A percentile compares a stretch with the other conserved stretches of the same genome.
Evolutionary conservation across 805 yeast species (phyloP).

Genomic region (Candida verbasci): DNA sequence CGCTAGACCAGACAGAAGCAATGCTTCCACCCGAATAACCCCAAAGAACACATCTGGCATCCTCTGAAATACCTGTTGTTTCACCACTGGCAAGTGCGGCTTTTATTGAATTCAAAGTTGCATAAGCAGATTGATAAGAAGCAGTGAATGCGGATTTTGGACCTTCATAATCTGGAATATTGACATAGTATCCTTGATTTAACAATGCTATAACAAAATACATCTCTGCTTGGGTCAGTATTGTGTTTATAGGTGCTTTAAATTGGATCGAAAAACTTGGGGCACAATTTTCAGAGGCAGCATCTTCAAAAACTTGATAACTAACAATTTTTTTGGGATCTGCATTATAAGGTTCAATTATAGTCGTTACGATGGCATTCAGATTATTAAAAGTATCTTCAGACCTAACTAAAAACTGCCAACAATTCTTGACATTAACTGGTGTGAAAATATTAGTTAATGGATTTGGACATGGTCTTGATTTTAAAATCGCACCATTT

Average conservation of each 20-base stretch:
- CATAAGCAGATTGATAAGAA: slow-evolving; percentile 27
- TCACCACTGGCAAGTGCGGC: slow-evolving; percentile 17
- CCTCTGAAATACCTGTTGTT: slow-evolving; percentile 14
- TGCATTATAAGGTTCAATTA: slow-evolving; percentile 26
- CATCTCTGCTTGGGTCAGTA: slow-evolving; percentile 14
- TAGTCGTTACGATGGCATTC: slow-evolving; percentile 20
- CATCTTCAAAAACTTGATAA: slow-evolving; percentile 26
- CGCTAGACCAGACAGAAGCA: slow-evolving; percentile 35
- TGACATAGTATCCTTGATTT: slow-evolving; percentile 29
- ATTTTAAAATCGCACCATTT: slow-evolving; percentile 20
- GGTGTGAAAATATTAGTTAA: slow-evolving; percentile 16
- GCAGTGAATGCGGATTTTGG: slow-evolving; percentile 26
- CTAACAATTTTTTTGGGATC: slow-evolving; percentile 21
- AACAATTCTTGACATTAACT: slow-evolving; percentile 16
- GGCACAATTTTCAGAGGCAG: slow-evolving; percentile 21
- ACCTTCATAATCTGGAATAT: slow-evolving; percentile 33
- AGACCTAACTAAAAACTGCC: slow-evolving; percentile 20
- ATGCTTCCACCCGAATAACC: slow-evolving; percentile 38
- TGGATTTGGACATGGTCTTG: slow-evolving; percentile 16
- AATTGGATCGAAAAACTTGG: slow-evolving; percentile 19
- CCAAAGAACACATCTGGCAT: too few species aligned
- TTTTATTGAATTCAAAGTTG: slow-evolving; percentile 25
- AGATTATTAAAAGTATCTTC: slow-evolving; percentile 22
- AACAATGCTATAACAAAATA: slow-evolving; percentile 16
- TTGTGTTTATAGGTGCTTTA: slow-evolving; percentile 11